Evolutionary conservation across 1,284 basidiomycete species (phyloP), one percentile per base, ranked within the genome.

Genomic region (Wallemia hederae): DNA sequence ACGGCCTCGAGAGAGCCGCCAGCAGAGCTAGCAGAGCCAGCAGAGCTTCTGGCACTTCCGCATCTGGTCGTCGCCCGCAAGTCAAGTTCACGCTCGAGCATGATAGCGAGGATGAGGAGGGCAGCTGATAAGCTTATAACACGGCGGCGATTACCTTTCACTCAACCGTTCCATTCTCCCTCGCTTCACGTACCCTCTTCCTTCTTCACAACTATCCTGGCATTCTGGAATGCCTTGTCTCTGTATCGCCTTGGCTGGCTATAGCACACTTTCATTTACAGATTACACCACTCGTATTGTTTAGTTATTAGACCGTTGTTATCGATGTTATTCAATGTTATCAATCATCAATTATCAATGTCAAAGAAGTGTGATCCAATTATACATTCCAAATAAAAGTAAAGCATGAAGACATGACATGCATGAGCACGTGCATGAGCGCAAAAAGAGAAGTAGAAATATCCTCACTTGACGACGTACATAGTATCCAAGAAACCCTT

Each of bases 401-500:
- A 2, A 1, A 7, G 27, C 9, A n/a, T 55, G 24, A 62, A 57
- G n/a, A n/a, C n/a, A 61, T 55, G 60, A 60, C 58, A 56, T 64
- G 58, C 58, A 63, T 25, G 67, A 63, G 22, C 65, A 68, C 58
- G 67, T 34, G 33, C 33, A 34, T n/a, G 33, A 34, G 11, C n/a
- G 33, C 33, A 11, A 34, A 34, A n/a, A 11, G n/a, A 34, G 11
- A 34, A 14, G 33, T 14, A 55, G 17, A 15, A 24, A 27, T 33
- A 55, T 28, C 27, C 29, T 58, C 29, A 22, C 69, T 9, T 15
- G 3, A 49, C 39, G 9, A 49, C 39, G 19, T 49, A 49, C 39
- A 49, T 49, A 49, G 39, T 49, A 22, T 49, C 39, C 49, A 69
- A 62, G 62, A 67, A 73, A 22, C 69, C 63, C 29, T 79, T 78